Percentiles rank a stretch among this genome's conserved stretches.
Conservation (phyloP, 352 stramenopile genomes). For the Globisporangium camurandrum region DNA sequence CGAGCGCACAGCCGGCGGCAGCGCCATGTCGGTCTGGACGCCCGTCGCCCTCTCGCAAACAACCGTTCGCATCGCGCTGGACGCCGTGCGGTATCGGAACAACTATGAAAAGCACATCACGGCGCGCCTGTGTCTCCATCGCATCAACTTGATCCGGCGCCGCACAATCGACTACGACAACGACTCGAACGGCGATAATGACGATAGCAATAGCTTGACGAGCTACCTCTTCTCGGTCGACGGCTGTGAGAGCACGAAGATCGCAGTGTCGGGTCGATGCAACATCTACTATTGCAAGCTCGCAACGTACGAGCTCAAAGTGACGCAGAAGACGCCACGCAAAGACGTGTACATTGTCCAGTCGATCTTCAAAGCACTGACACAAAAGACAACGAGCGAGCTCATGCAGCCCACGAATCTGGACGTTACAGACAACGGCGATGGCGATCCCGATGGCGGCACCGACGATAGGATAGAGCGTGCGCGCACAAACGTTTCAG, state of each 20-base stretch:
- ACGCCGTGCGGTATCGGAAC: slow-evolving; percentile 26
- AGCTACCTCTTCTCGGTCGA: slow-evolving; percentile 33
- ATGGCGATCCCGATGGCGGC: background rate
- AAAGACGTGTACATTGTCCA: slow-evolving; percentile 26
- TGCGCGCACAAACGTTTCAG: background rate
- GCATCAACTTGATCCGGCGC: slow-evolving; percentile 24
- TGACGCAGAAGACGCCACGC: slow-evolving; percentile 21
- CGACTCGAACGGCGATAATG: too few relatives aligned
- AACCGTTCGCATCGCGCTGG: slow-evolving; percentile 21
- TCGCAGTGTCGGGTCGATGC: slow-evolving; percentile 25
- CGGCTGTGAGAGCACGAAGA: slow-evolving; percentile 20
- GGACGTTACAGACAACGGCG: slow-evolving; percentile 11
- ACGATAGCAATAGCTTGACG: slow-evolving; percentile 9
- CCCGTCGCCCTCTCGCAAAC: slow-evolving; percentile 12
- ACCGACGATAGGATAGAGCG: background rate
- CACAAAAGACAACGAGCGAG: slow-evolving; percentile 24
- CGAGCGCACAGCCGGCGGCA: background rate
- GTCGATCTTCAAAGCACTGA: slow-evolving; percentile 31
- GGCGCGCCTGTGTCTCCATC: slow-evolving; percentile 30
- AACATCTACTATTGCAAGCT: slow-evolving; percentile 36
- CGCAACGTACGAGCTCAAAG: slow-evolving; percentile 36
- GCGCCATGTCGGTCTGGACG: slow-evolving; percentile 14
- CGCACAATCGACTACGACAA: too few relatives aligned
- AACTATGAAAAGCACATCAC: slow-evolving; percentile 30
- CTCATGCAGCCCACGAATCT: slow-evolving; percentile 28